Base-by-base conservation (phyloP, 164 flowering plant genomes). In the Chimonanthus praecox region DNA sequence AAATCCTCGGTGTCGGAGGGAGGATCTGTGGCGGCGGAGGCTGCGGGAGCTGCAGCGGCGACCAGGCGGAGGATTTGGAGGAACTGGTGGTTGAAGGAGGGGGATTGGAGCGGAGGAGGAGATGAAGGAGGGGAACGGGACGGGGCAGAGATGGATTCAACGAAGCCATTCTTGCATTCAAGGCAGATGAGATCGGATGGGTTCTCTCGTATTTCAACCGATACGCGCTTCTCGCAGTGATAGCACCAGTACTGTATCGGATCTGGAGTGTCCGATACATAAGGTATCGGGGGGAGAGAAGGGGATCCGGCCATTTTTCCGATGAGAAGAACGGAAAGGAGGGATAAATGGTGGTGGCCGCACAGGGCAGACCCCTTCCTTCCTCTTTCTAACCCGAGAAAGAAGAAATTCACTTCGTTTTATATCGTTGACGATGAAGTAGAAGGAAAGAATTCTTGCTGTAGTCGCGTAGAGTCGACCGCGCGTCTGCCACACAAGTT, bases 121-220 rank as follows among this genome's bases (percentile, higher is more conserved):
- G 6, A 69, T 74, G 43, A 80, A 3, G 60, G 16, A n/a, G 60
- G 16, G 60, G 60, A 15, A n/a, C 5, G 15, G 10, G n/a, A 54
- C 69, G 75, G 43, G 85, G 61, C 71, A 86, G 82, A 43, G 82
- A 76, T 51, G 70, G 49, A 6, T 49, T 87, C 94, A 45, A 91
- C 94, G 78, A 91, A 91, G 16, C 96, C 96, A 75, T 76, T 80
- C 66, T 88, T 86, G 75, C 96, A 91, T 20, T 91, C 93, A 75
- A 7, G 65, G 77, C 97, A 91, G 64, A 89, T 70, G 66, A 91
- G 71, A 62, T 88, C 92, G 6, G 84, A 74, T 33, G 50, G 85
- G 60, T 54, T n/a, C 67, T 83, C 81, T 33, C 79, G 80, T 82
- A 91, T 84, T 79, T 91, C 91, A 72, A 89, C 78, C 54, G 86